These are phyloP conservation scores for Lachnellula hyalina DNA, from an alignment of 2,329 filamentous ascomycete species.

Conservation along the genomic window DNA sequence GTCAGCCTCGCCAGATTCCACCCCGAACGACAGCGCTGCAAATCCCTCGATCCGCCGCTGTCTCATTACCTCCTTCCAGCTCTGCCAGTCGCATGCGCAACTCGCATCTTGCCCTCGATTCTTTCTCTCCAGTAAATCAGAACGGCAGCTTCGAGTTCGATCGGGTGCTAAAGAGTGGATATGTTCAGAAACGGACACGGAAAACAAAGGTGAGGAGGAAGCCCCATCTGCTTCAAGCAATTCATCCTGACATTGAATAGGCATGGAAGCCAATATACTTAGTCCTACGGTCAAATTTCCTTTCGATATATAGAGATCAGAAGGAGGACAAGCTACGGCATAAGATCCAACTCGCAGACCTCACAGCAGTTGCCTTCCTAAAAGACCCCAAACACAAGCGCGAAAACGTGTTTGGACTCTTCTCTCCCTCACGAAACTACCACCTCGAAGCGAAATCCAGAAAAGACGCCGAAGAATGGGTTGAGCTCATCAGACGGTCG, in stretches of 20 bases:
- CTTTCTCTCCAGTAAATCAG: constrained; percentile 82
- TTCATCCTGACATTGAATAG: constrained; percentile 37
- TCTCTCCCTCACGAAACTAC: constrained; percentile 85
- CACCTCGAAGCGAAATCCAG: constrained; percentile 75
- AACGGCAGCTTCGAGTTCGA: constrained; percentile 97
- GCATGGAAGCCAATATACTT: constrained; percentile 88
- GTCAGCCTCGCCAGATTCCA: constrained; percentile 26
- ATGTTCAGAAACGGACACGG: constrained; percentile 80
- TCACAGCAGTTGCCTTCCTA: constrained; percentile 84
- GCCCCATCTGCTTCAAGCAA: not conserved
- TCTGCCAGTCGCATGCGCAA: constrained; percentile 26
- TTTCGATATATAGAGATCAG: constrained; percentile 90
- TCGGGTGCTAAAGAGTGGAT: constrained; percentile 83
- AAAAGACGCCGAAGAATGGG: constrained; percentile 80
- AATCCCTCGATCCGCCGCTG: constrained; percentile 17
- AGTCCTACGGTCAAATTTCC: constrained; percentile 81
- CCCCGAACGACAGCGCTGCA: constrained; percentile 16
- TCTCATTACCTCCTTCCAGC: constrained; percentile 17
- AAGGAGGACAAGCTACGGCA: constrained; percentile 86
- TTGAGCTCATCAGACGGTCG: constrained; percentile 70
- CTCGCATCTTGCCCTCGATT: constrained; percentile 50
- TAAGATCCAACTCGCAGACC: constrained; percentile 80
- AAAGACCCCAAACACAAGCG: constrained; percentile 85
- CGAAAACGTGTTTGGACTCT: constrained; percentile 84
- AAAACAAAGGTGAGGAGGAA: constrained; percentile 72